Percentiles rank a stretch among this genome's conserved stretches.
Evolutionary conservation across 257 asterid genomes (phyloP).

Genomic region (Pogostemon cablin): DNA sequence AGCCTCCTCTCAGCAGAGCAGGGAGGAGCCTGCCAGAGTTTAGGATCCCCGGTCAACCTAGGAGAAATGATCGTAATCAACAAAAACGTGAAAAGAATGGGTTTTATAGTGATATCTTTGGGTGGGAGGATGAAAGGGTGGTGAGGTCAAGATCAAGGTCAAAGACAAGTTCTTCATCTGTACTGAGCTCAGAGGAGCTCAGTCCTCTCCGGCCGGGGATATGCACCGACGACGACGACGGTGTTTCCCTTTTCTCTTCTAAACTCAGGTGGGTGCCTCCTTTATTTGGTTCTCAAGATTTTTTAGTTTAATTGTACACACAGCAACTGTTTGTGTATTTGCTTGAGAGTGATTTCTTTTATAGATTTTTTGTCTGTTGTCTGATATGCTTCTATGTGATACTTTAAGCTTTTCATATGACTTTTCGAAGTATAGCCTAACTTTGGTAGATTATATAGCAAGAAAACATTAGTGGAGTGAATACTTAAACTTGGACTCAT

Average conservation of each 20-base stretch:
- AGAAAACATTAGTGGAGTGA: not conserved
- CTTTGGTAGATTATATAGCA: not conserved
- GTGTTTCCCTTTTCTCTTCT: constrained; percentile 56
- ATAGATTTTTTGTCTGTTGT: not conserved
- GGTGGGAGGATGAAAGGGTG: constrained; percentile 57
- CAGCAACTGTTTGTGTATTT: constrained; percentile 23
- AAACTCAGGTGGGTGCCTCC: constrained; percentile 57
- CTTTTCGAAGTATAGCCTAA: not conserved
- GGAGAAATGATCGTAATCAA: constrained; percentile 30
- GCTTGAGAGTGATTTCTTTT: not conserved
- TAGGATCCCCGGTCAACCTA: constrained; percentile 50
- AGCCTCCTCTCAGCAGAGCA: constrained; percentile 29
- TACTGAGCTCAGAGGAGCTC: constrained; percentile 71
- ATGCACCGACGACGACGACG: constrained; percentile 41
- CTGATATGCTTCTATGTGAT: not conserved
- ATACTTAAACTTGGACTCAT: constrained; percentile 14
- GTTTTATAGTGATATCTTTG: constrained; percentile 67
- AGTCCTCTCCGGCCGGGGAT: constrained; percentile 69
- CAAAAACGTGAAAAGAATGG: constrained; percentile 36
- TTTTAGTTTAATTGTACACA: constrained; percentile 2
- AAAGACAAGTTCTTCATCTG: constrained; percentile 70
- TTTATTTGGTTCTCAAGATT: not conserved
- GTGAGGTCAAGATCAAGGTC: constrained; percentile 67
- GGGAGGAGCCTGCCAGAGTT: constrained; percentile 73
- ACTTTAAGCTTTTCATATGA: not conserved